Conservation (phyloP, 345 rosid species). For the Acer negundo region DNA sequence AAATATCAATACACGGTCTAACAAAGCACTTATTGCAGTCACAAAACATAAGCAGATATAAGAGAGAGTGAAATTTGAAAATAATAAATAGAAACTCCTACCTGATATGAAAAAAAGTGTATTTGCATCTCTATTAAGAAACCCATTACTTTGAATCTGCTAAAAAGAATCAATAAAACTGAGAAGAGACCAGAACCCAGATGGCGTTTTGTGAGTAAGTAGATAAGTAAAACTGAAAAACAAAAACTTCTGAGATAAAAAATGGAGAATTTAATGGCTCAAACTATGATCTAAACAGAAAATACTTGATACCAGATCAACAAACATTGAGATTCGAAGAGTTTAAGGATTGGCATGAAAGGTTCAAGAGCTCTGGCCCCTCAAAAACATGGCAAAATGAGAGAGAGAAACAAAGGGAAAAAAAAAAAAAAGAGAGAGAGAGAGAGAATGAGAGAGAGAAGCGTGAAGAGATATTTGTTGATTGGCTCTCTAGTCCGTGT, state of each 20-base stretch:
- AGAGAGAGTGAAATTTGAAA: not conserved
- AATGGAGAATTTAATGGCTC: slow-evolving; percentile 18
- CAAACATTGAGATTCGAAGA: slow-evolving; percentile 35
- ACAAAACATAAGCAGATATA: not conserved
- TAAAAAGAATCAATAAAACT: slow-evolving; percentile 22
- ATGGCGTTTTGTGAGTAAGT: slow-evolving; percentile 20
- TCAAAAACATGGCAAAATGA: slow-evolving; percentile 17
- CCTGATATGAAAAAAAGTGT: slow-evolving; percentile 38
- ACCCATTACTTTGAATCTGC: slow-evolving; percentile 39
- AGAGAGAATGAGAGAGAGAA: slow-evolving; percentile 11
- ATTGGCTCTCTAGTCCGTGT: slow-evolving; percentile 34
- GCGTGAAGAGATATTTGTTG: slow-evolving; percentile 44
- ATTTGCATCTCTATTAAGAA: slow-evolving; percentile 31
- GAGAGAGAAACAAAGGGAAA: slow-evolving; percentile 16
- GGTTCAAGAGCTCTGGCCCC: slow-evolving; percentile 14
- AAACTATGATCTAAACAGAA: slow-evolving; percentile 33
- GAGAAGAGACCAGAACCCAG: slow-evolving; percentile 27
- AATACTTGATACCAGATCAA: slow-evolving; percentile 40
- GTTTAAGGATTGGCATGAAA: slow-evolving; percentile 16
- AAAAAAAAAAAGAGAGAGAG: not conserved
- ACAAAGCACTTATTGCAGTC: not conserved
- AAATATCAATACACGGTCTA: slow-evolving; percentile 1
- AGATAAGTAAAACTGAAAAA: slow-evolving; percentile 13
- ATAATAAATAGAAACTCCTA: slow-evolving; percentile 23
- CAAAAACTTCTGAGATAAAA: not conserved